These are phyloP conservation scores for Tuber borchii DNA, from an alignment of 495 filamentous ascomycete genomes.

Conservation along the genomic window DNA sequence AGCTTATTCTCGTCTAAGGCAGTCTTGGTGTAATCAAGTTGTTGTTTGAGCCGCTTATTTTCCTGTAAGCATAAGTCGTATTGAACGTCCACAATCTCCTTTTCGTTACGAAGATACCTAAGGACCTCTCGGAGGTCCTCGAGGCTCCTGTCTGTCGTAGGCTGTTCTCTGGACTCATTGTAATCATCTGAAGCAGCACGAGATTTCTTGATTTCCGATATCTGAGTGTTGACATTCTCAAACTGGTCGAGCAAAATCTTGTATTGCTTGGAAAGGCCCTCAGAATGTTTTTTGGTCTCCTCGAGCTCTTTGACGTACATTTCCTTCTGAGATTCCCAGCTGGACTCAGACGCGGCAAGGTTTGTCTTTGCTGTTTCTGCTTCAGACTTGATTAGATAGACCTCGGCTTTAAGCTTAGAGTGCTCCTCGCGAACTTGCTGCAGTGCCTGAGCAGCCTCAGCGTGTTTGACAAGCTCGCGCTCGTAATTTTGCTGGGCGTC, in stretches of 20 bases:
- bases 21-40: slow-evolving; percentile 75
- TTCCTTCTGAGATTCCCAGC: slow-evolving; percentile 73
- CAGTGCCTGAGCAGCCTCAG: slow-evolving; percentile 76
- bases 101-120: slow-evolving; percentile 85
- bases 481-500: slow-evolving; percentile 95
- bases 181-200: slow-evolving; percentile 53
- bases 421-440: slow-evolving; percentile 70
- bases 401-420: slow-evolving; percentile 70
- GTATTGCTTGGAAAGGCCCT: slow-evolving; percentile 79
- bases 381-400: slow-evolving; percentile 63
- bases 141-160: slow-evolving; percentile 46
- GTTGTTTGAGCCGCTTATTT: slow-evolving; percentile 75
- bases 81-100: slow-evolving; percentile 94
- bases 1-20: slow-evolving; percentile 80
- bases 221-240: slow-evolving; percentile 70
- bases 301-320: slow-evolving; percentile 74
- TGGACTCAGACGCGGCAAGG: slow-evolving; percentile 71
- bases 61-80: slow-evolving; percentile 83
- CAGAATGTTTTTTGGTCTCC: slow-evolving; percentile 68
- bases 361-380: slow-evolving; percentile 73
- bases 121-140: slow-evolving; percentile 82
- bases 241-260: slow-evolving; percentile 80
- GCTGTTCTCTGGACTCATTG: slow-evolving; percentile 44
- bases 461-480: slow-evolving; percentile 84
- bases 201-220: slow-evolving; percentile 66